Evolutionary conservation across 2,329 filamentous ascomycete species (phyloP).

Genomic region (Aspergillus sp.): DNA sequence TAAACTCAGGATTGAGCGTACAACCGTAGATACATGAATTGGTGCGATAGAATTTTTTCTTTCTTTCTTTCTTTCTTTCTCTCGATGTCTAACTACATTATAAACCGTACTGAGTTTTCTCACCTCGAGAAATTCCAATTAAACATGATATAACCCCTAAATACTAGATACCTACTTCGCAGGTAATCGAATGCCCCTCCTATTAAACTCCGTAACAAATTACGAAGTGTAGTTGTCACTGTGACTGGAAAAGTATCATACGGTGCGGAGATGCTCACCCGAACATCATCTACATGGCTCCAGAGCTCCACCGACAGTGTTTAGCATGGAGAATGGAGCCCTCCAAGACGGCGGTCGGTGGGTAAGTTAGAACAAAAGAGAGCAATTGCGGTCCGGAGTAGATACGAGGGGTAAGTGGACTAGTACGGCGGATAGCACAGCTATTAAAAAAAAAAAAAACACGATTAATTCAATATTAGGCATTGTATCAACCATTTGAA

Average conservation of each 20-base stretch:
- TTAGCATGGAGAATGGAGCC: not conserved
- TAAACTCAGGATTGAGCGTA: not conserved
- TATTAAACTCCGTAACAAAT: no score
- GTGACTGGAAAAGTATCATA: conserved; percentile 9
- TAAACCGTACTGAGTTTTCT: no score
- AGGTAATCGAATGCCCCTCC: not conserved
- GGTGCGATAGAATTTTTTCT: no score
- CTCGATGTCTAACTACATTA: not conserved
- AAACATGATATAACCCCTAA: no score
- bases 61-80: not conserved
- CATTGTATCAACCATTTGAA: no score
- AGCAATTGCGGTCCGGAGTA: not conserved
- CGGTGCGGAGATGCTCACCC: conserved; percentile 6
- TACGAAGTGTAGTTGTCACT: not conserved
- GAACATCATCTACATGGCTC: conserved; percentile 1
- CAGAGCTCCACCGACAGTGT: conserved; percentile 6
- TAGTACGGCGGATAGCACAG: no score
- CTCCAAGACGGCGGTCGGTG: not conserved
- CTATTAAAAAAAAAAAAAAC: no score
- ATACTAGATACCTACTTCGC: not conserved
- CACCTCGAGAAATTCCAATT: no score
- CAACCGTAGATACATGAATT: not conserved
- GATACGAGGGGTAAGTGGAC: not conserved
- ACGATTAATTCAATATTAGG: no score
- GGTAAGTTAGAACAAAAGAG: not conserved